Base-by-base conservation (phyloP, 2,329 filamentous ascomycete species). In the Diaporthe longicolla region DNA sequence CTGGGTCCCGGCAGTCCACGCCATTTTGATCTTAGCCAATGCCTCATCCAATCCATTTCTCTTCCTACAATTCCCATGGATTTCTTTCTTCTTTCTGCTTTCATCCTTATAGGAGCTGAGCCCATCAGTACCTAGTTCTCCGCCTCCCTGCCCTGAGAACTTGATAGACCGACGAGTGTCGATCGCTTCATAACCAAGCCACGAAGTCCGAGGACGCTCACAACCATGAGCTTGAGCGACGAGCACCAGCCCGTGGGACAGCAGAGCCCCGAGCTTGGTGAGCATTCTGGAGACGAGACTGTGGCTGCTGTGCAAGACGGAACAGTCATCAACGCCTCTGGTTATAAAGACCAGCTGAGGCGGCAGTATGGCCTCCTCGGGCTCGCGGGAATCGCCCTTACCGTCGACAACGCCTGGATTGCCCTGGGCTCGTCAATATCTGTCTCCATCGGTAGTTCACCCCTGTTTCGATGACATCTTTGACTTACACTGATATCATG, bases 341-440 rank as follows among this genome's bases (percentile, higher is more conserved):
- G 91, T 8, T 90, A 93, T 80, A 85, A 84, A 75, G 90, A 93
- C 80, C 90, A 93, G 79, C 82, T 93, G 50, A 87, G 88, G 73
- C 86, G 91, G 21, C 91, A 93, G 78, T 93, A 92, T 80, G 87
- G 89, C 48, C 82, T 92, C 11, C 77, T 91, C 61, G 88, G 87
- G 68, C 87, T 92, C 55, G 89, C 89, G 69, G 90, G 89, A 32
- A 85, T 90, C 59, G 90, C 89, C 0, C 81, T 92, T 68, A 92
- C 89, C 1, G 89, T 91, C 32, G 90, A 91, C 80, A 92, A 91
- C 78, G 90, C 90, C 24, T 93, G 90, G 90, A 87, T 90, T 71
- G 89, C 90, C 8, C 82, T 92, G 74, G 91, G 90, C 71, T 90
- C 90, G 17, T 91, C 89, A 70, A 86, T 92, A 52, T 87, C 87